These are phyloP conservation scores for Clarireedia monteithiana DNA, from an alignment of 2,329 filamentous ascomycete species.

Conservation along the genomic window DNA sequence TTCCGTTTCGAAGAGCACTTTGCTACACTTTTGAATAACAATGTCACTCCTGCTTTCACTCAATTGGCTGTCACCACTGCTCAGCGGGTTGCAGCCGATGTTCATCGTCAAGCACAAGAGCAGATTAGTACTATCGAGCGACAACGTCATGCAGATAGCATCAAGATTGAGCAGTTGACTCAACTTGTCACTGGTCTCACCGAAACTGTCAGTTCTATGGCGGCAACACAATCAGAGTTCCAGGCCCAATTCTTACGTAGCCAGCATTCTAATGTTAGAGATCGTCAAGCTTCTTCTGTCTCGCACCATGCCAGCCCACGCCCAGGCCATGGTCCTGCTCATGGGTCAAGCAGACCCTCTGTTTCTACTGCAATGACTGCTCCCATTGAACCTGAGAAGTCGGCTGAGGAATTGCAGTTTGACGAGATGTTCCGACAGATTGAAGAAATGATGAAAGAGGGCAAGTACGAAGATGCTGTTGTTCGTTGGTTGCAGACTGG, in stretches of 20 bases:
- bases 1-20: conserved; percentile 65
- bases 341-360: conserved; percentile 8
- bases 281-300: conserved; percentile 26
- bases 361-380: conserved; percentile 15
- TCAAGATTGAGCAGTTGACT: conserved; percentile 68
- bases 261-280: conserved; percentile 41
- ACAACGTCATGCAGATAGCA: conserved; percentile 30
- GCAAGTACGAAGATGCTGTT: conserved; percentile 54
- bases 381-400: conserved; percentile 7
- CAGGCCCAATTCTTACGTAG: conserved; percentile 56
- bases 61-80: conserved; percentile 57
- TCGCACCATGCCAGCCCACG: conserved; percentile 6
- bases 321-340: conserved; percentile 2
- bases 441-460: conserved; percentile 52
- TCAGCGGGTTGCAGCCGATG: conserved; percentile 58
- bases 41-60: conserved; percentile 59
- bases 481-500: conserved; percentile 60
- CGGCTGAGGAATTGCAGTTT: conserved; percentile 37
- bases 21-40: conserved; percentile 49
- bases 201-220: conserved; percentile 63
- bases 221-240: conserved; percentile 58
- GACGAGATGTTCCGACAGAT: conserved; percentile 50
- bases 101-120: conserved; percentile 49
- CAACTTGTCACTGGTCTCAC: conserved; percentile 58
- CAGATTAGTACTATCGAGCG: conserved; percentile 25